Evolutionary conservation across 2,329 filamentous ascomycete genomes (phyloP), one percentile per base, ranked within the genome.

Genomic region (Capronia epimyces): DNA sequence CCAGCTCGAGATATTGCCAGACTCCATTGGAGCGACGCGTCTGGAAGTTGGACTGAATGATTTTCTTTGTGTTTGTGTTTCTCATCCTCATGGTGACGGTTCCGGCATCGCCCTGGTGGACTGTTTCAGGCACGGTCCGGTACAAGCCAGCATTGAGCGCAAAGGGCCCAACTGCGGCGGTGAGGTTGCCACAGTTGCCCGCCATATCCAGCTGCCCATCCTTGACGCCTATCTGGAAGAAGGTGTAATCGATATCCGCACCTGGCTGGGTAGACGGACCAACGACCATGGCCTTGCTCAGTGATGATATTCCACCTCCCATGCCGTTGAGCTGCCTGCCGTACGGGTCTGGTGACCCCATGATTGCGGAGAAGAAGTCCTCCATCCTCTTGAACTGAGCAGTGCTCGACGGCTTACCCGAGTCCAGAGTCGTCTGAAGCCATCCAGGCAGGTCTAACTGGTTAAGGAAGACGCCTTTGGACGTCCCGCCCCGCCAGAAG

Each of bases 121-220:
- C 18, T n/a, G 24, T 36, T 41, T 8, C 39, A 5, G 25, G 32
- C n/a, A 18, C 8, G 2, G 15, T 24, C n/a, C 25, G 34, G 41
- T 27, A 47, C n/a, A 59, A 13, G 4, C 47, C 53, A 8, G 40
- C 36, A 29, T 56, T 50, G 24, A 60, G 21, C 4, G 80, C 81
- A 62, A 79, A 83, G 0, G 85, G 84, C 0, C 84, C 86, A 40
- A 88, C 76, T 0, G 80, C 76, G 34, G 78, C 75, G 4, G 74
- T 80, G 82, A 89, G 84, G 64, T 88, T 88, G n/a, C 85, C 85
- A 63, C 84, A 88, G 60, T 87, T 89, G 20, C 83, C 81, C 0
- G 81, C 80, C 60, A 80, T 76, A 61, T 88, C 84, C 2, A 89
- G 73, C 25, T 71, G 67, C 3, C 71, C 70, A 58, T 83, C 75